Percentiles rank a stretch among this genome's conserved stretches.
Conservation (phyloP, 2,329 filamentous ascomycete species). For the Plectosphaerella cucumerina region DNA sequence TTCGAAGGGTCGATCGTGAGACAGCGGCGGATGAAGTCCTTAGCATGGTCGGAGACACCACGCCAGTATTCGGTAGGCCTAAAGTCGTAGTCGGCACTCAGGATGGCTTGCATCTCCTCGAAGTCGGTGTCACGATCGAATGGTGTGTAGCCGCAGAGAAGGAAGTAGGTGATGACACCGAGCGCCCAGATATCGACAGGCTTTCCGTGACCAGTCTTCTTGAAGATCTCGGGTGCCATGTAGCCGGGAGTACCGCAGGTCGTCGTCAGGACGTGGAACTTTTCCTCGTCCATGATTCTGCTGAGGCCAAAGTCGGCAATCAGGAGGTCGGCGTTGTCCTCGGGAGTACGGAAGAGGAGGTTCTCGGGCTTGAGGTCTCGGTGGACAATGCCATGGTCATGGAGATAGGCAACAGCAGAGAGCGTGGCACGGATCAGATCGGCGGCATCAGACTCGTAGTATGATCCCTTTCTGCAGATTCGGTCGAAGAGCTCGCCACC, state of each 20-base stretch:
- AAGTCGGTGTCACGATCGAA: slow-evolving; percentile 97
- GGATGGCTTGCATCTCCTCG: slow-evolving; percentile 98
- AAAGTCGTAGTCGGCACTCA: slow-evolving; percentile 94
- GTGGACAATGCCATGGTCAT: slow-evolving; percentile 98
- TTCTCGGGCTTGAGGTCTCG: slow-evolving; percentile 98
- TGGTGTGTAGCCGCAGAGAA: slow-evolving; percentile 95
- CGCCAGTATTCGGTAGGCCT: slow-evolving; percentile 96
- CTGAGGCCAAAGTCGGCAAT: slow-evolving; percentile 97
- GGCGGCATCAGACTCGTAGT: slow-evolving; percentile 95
- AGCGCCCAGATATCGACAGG: slow-evolving; percentile 98
- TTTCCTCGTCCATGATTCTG: slow-evolving; percentile 97
- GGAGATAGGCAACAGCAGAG: slow-evolving; percentile 95
- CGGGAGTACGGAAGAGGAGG: slow-evolving; percentile 90
- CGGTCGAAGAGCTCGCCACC: slow-evolving; percentile 97
- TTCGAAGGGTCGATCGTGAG: slow-evolving; percentile 83
- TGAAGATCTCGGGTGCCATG: slow-evolving; percentile 99
- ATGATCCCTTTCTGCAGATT: slow-evolving; percentile 96
- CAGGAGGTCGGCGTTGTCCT: slow-evolving; percentile 93
- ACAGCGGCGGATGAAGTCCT: slow-evolving; percentile 89
- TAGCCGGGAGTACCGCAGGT: slow-evolving; percentile 97
- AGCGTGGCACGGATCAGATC: slow-evolving; percentile 92
- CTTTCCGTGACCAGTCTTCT: slow-evolving; percentile 96
- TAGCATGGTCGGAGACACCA: slow-evolving; percentile 77
- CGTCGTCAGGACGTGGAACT: slow-evolving; percentile 95
- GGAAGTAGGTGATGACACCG: slow-evolving; percentile 97